phyloP scores from a whole-genome alignment of 2,329 filamentous ascomycete genomes.

The Hyphodiscus sp. region DNA sequence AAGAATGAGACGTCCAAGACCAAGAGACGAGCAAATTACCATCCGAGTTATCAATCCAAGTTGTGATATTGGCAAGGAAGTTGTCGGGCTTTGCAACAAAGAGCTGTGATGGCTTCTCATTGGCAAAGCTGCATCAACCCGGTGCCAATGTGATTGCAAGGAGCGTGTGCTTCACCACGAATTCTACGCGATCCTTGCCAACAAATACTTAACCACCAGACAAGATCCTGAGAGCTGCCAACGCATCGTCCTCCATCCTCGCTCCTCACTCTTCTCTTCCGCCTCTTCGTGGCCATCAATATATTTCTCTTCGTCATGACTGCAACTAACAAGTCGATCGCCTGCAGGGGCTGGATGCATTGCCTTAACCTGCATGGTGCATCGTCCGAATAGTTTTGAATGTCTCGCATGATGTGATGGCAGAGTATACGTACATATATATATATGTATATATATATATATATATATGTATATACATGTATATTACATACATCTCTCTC shows the following conservation, averaged over 20 bases:
- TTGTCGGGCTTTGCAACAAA: neutral
- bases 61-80: neutral
- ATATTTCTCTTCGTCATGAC: neutral
- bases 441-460: too few species aligned
- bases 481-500: too few species aligned
- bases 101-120: neutral
- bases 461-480: too few species aligned
- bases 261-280: neutral
- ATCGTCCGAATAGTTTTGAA: neutral
- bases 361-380: neutral
- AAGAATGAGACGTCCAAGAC: too few species aligned
- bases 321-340: neutral
- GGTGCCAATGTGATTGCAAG: neutral
- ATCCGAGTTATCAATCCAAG: neutral
- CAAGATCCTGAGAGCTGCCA: neutral
- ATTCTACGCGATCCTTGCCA: neutral
- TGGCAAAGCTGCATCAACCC: neutral
- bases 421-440: too few species aligned
- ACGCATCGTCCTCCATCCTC: neutral
- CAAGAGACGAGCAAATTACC: too few species aligned
- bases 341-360: neutral
- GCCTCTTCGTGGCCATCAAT: neutral
- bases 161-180: neutral
- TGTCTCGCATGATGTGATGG: neutral
- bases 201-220: neutral